These are phyloP conservation scores for Dothideomycetidae sp. DNA, from an alignment of 2,329 filamentous ascomycete genomes.

Conservation along the genomic window DNA sequence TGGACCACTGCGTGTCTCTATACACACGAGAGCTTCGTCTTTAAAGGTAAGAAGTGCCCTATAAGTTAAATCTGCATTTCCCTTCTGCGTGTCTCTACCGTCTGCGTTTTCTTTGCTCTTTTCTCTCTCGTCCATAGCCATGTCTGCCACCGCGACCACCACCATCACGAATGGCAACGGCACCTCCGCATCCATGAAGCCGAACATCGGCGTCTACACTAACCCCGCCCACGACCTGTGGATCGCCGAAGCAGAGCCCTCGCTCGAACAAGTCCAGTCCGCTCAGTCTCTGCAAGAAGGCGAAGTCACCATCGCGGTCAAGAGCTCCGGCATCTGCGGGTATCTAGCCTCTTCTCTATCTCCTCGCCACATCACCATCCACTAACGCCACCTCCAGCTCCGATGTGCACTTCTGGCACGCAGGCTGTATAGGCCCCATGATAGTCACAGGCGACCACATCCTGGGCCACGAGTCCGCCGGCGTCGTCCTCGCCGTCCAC, in stretches of 20 bases:
- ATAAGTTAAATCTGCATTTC: no score
- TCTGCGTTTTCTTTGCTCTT: no score
- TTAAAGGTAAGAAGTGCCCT: no score
- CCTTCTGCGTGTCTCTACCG: no score
- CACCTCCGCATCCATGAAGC: slow-evolving; percentile 44
- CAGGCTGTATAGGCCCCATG: slow-evolving; percentile 91
- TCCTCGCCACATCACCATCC: slow-evolving; percentile 4
- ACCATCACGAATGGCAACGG: slow-evolving; percentile 32
- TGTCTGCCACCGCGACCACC: slow-evolving; percentile 21
- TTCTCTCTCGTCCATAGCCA: no score
- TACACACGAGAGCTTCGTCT: no score
- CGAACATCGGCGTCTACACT: slow-evolving; percentile 92
- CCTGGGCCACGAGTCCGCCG: slow-evolving; percentile 85
- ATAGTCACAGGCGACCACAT: slow-evolving; percentile 80
- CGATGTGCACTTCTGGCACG: slow-evolving; percentile 95
- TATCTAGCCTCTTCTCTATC: not conserved
- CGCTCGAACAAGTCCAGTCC: slow-evolving; percentile 56
- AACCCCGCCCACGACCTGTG: slow-evolving; percentile 87
- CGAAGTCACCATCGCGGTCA: slow-evolving; percentile 76
- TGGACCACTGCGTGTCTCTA: no score
- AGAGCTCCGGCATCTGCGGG: slow-evolving; percentile 94
- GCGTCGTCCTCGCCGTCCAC: slow-evolving; percentile 65
- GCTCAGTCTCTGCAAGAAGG: slow-evolving; percentile 58
- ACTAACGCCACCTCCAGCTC: slow-evolving; percentile 41
- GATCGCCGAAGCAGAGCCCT: slow-evolving; percentile 66